A percentile compares a stretch with the other conserved stretches of the same genome.
phyloP scores from a whole-genome alignment of 2,329 filamentous ascomycete species.

The Uncinocarpus reesii region DNA sequence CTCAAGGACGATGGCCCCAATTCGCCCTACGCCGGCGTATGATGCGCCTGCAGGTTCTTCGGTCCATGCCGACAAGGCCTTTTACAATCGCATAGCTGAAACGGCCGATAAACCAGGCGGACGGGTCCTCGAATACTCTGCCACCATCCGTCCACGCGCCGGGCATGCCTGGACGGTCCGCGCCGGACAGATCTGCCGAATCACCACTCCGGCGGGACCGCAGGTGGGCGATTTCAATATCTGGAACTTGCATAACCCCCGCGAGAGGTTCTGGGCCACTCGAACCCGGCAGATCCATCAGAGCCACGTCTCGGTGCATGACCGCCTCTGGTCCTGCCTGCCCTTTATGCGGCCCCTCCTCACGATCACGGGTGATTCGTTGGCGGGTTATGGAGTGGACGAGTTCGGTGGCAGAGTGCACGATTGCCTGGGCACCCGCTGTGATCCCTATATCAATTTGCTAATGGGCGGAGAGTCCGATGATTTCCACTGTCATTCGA shows the following conservation, averaged over 20 bases:
- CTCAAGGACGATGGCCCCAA: conserved; percentile 10
- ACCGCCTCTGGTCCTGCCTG: conserved; percentile 67
- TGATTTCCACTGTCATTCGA: conserved; percentile 77
- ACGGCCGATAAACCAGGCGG: conserved; percentile 25
- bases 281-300: conserved; percentile 69
- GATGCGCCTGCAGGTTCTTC: conserved; percentile 28
- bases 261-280: conserved; percentile 72
- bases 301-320: conserved; percentile 59
- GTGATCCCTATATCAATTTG: conserved; percentile 73
- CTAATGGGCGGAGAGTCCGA: conserved; percentile 61
- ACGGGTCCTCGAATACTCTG: conserved; percentile 35
- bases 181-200: conserved; percentile 57
- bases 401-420: conserved; percentile 59
- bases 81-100: conserved; percentile 31
- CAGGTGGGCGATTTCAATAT: conserved; percentile 79
- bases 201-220: conserved; percentile 65
- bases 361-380: conserved; percentile 59
- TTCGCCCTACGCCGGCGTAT: conserved; percentile 32
- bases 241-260: conserved; percentile 65
- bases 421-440: conserved; percentile 71
- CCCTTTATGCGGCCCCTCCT: conserved; percentile 66
- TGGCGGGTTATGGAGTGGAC: conserved; percentile 51
- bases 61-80: conserved; percentile 28
- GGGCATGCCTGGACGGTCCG: conserved; percentile 63
- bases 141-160: conserved; percentile 61